phyloP scores from a whole-genome alignment of 139 green algal genomes.

The Chlorella sp. region DNA sequence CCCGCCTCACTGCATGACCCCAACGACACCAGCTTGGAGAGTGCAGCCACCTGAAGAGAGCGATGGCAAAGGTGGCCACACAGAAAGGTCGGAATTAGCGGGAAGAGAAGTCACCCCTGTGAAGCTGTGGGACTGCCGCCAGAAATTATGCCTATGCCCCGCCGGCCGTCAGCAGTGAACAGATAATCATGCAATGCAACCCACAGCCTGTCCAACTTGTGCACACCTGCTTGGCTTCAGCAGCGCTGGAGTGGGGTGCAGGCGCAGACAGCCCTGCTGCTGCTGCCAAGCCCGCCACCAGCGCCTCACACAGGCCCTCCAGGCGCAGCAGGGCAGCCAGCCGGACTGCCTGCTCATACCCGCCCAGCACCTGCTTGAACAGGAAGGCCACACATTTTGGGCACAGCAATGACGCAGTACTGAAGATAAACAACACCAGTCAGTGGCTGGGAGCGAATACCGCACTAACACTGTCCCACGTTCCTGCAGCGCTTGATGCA shows the following conservation, averaged over 20 bases:
- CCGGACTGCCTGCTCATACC: conserved; percentile 58
- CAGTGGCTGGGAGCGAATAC: no score
- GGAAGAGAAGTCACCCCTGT: no score
- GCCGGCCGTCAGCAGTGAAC: no score
- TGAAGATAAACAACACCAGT: no score
- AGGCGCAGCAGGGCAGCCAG: conserved; percentile 73
- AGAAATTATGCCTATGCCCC: no score
- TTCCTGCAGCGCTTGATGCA: conserved; percentile 26
- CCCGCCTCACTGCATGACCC: conserved; percentile 66
- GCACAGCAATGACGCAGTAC: no score
- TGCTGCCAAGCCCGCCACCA: conserved; percentile 59
- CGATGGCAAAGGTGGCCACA: no score
- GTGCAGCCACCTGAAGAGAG: conserved; percentile 54
- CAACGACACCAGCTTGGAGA: conserved; percentile 71
- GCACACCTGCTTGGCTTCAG: conserved; percentile 42
- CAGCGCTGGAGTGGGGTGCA: conserved; percentile 17
- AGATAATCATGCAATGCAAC: no score
- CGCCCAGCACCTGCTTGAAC: conserved; percentile 50
- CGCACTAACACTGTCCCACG: not conserved
- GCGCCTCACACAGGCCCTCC: conserved; percentile 66
- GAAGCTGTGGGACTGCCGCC: no score
- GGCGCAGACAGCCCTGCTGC: conserved; percentile 39
- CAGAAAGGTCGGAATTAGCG: no score
- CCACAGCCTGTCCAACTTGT: no score
- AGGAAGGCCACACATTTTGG: no score